Percentiles rank a stretch among this genome's conserved stretches.
Evolutionary conservation across 1,139 yeast genomes (phyloP).

Genomic region (Pneumocystis oryctolagi): DNA sequence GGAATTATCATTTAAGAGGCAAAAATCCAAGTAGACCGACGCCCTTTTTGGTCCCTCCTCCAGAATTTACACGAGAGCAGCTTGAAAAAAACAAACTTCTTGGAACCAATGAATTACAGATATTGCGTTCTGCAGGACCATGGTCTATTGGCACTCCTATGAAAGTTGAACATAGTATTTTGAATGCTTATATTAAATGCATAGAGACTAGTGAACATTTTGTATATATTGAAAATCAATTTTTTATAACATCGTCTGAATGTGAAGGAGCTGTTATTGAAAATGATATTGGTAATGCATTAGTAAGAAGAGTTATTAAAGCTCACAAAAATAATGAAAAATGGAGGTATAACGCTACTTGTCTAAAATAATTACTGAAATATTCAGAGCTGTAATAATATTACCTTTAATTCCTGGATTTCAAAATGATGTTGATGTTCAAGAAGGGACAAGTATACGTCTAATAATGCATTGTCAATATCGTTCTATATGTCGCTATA

Average conservation of each 20-base stretch:
- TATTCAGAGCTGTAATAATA: constrained; percentile 51
- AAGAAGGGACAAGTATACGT: constrained; percentile 87
- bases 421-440: constrained; percentile 81
- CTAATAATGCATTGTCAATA: constrained; percentile 95
- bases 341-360: constrained; percentile 36
- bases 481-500: constrained; percentile 83
- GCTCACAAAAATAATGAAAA: constrained; percentile 63
- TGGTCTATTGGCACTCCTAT: constrained; percentile 76
- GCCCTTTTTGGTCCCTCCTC: constrained; percentile 83
- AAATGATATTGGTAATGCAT: constrained; percentile 87
- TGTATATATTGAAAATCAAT: constrained; percentile 87
- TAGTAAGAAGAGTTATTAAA: constrained; percentile 80
- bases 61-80: constrained; percentile 67
- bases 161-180: constrained; percentile 77
- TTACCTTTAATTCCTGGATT: constrained; percentile 98
- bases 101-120: constrained; percentile 87
- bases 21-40: constrained; percentile 89
- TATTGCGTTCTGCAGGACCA: constrained; percentile 70
- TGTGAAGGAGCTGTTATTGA: constrained; percentile 76
- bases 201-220: constrained; percentile 89
- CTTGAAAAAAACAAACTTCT: constrained; percentile 44
- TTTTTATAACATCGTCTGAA: constrained; percentile 75
- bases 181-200: constrained; percentile 75
- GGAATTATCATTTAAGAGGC: constrained; percentile 87
- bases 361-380: neutral